These are phyloP conservation scores for Candida multigemmis DNA, from an alignment of 805 yeast species.

Conservation along the genomic window DNA sequence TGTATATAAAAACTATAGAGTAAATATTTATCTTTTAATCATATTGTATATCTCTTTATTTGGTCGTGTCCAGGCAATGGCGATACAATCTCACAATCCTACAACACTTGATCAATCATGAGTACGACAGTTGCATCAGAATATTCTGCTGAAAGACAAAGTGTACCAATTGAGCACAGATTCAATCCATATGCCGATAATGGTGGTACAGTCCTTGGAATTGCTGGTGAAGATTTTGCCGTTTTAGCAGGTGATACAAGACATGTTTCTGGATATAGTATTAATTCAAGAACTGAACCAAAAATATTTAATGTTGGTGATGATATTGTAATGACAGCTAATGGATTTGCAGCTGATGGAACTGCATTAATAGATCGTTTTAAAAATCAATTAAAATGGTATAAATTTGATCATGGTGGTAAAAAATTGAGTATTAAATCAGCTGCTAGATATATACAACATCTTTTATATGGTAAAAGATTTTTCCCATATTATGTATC, in stretches of 20 bases:
- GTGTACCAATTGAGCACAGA: constrained; percentile 76
- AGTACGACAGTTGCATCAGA: constrained; percentile 53
- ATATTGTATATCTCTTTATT: too few relatives aligned
- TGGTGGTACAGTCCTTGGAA: constrained; percentile 96
- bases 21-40: too few relatives aligned
- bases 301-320: constrained; percentile 88
- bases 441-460: constrained; percentile 89
- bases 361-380: constrained; percentile 74
- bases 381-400: constrained; percentile 72
- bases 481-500: constrained; percentile 96
- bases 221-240: constrained; percentile 96
- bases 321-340: constrained; percentile 78
- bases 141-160: constrained; percentile 44
- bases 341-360: constrained; percentile 96
- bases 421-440: constrained; percentile 58
- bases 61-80: too few relatives aligned
- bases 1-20: too few relatives aligned
- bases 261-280: constrained; percentile 87
- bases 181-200: constrained; percentile 92
- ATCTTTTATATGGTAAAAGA: constrained; percentile 82
- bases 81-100: constrained; percentile 3
- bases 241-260: constrained; percentile 98
- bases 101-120: too few relatives aligned
- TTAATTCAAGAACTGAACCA: constrained; percentile 87
- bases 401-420: constrained; percentile 75